A percentile compares a stretch with the other conserved stretches of the same genome.
Conservation (phyloP, 495 filamentous ascomycete genomes). For the Chaetomium cochliodes region DNA sequence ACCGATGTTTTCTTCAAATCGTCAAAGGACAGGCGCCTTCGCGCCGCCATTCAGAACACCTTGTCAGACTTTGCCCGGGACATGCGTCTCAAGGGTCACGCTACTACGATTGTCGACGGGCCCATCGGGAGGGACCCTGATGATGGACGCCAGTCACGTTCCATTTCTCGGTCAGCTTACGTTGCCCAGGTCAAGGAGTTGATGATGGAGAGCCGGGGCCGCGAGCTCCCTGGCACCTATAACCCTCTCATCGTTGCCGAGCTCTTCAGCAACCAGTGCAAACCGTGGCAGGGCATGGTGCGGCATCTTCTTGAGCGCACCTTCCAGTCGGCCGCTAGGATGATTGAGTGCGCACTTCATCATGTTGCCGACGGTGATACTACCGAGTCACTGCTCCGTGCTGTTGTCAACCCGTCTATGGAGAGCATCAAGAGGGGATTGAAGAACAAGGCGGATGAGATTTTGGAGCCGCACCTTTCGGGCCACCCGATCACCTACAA, state of each 20-base stretch:
- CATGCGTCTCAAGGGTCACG: slow-evolving; percentile 5
- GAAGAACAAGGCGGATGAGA: not conserved
- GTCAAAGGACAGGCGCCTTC: not conserved
- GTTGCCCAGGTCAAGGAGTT: slow-evolving; percentile 6
- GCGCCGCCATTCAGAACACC: slow-evolving; percentile 14
- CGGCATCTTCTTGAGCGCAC: not conserved
- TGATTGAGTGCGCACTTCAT: not conserved
- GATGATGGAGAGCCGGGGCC: slow-evolving; percentile 6
- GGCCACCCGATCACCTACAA: slow-evolving; percentile 20
- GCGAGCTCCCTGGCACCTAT: slow-evolving; percentile 17
- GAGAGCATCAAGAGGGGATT: slow-evolving; percentile 2
- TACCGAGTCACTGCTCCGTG: not conserved
- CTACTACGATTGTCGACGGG: not conserved
- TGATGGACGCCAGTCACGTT: not conserved
- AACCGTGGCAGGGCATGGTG: slow-evolving; percentile 15
- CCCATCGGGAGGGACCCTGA: not conserved
- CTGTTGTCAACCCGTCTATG: not conserved
- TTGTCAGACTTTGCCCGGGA: slow-evolving; percentile 5
- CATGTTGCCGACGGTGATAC: slow-evolving; percentile 6
- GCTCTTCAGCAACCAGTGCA: slow-evolving; percentile 11
- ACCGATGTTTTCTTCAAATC: not conserved
- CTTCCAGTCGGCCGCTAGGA: not conserved
- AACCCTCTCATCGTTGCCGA: slow-evolving; percentile 18
- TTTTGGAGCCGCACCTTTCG: slow-evolving; percentile 1
- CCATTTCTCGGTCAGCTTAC: not conserved